Evolutionary conservation across 169 alveolate species (phyloP).

Genomic region (Blepharisma undulans): DNA sequence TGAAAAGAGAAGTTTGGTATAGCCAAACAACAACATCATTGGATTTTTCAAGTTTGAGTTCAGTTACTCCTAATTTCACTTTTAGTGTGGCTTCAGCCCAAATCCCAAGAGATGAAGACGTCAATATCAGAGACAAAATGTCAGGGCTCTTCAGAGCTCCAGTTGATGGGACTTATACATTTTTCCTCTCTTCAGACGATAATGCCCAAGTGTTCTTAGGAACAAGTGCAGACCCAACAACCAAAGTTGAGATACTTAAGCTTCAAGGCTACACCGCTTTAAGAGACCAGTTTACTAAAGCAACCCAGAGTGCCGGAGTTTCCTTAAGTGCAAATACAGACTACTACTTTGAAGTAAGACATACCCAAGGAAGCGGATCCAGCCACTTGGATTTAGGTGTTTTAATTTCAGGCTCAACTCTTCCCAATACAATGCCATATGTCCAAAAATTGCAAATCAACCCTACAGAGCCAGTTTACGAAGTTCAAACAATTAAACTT

Average conservation of each 20-base stretch:
- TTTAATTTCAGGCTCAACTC: not conserved
- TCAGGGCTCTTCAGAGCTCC: constrained; percentile 34
- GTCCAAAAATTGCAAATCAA: not conserved
- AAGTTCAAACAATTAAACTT: not conserved
- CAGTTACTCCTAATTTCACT: not conserved
- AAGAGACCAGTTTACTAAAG: not conserved
- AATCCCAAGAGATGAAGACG: constrained; percentile 5
- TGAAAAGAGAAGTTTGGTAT: not conserved
- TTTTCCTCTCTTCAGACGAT: constrained; percentile 18
- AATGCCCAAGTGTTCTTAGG: constrained; percentile 1
- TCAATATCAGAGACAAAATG: not conserved
- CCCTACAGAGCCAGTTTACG: constrained; percentile 4
- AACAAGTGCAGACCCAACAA: not conserved
- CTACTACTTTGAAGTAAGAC: not conserved
- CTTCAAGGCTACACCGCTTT: not conserved
- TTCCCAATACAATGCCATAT: not conserved
- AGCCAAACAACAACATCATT: not conserved
- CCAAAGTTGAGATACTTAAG: not conserved
- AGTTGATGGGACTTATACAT: not conserved
- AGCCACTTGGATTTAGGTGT: constrained; percentile 29
- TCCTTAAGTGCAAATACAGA: not conserved
- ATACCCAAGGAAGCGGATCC: not conserved
- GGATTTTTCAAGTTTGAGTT: not conserved
- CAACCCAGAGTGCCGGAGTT: not conserved
- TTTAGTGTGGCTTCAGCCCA: not conserved